Percentiles rank a stretch among this genome's conserved stretches.
phyloP scores from a whole-genome alignment of 2,329 filamentous ascomycete species.

The Colletotrichum sp. region DNA sequence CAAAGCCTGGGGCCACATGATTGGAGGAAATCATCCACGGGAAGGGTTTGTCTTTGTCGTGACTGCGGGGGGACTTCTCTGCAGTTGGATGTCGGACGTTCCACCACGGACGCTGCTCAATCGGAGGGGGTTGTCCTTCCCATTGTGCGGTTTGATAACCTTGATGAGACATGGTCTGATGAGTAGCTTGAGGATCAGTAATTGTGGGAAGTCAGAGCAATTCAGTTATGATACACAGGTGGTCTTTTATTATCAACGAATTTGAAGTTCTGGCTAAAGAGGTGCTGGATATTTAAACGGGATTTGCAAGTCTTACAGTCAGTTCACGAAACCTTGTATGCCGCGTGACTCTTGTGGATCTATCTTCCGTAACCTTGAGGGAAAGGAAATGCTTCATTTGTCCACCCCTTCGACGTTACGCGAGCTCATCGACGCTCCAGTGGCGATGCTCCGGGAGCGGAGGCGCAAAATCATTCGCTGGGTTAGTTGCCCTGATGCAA shows the following conservation, averaged over 20 bases:
- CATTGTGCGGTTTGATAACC: too few relatives aligned
- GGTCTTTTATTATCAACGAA: not conserved
- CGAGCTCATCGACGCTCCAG: not conserved
- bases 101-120: too few relatives aligned
- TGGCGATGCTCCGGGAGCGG: not conserved
- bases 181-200: not conserved
- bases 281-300: not conserved
- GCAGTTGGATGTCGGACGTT: too few relatives aligned
- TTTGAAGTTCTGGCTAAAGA: not conserved
- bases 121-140: too few relatives aligned
- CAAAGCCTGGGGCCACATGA: too few relatives aligned
- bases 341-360: not conserved
- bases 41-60: too few relatives aligned
- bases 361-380: not conserved
- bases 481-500: not conserved
- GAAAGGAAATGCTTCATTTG: not conserved
- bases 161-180: not conserved
- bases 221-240: accelerated
- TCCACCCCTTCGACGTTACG: not conserved
- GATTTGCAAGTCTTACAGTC: not conserved
- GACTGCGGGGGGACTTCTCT: too few relatives aligned
- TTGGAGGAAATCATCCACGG: too few relatives aligned
- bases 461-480: not conserved
- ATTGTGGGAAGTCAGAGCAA: not conserved
- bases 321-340: not conserved